Evolutionary conservation across 176 grass and related monocot genomes (phyloP), one percentile per base, ranked within the genome.

Genomic region (Panicum miliaceum): DNA sequence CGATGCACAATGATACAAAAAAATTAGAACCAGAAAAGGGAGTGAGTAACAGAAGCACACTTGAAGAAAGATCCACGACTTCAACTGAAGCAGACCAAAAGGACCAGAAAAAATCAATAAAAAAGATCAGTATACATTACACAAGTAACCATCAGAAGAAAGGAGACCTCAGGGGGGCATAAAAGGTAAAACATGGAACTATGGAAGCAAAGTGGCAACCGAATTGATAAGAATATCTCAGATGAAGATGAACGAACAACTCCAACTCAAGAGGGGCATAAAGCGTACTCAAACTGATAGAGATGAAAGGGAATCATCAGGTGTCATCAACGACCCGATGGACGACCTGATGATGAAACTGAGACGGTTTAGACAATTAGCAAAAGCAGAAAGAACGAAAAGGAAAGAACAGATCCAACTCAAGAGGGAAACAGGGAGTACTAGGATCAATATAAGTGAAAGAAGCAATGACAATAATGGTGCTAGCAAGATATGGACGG

Each of bases 401-500:
- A 42, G 74, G 36, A 77, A 64, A 78, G 76, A 78, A 78, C 42
- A 32, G 20, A 11, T 78, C 29, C 40, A 64, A 64, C 76, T 78
- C 40, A 78, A 34, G 58, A 78, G 58, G 58, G 47, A 25, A 23
- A 64, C 41, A 78, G 46, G 46, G 12, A 58, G 15, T 19, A 34
- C 40, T 62, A 78, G 40, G 45, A 64, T 45, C 11, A 59, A 60
- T 43, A 26, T 16, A 19, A 63, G 13, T 78, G 40, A 63, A 78
- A 20, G 40, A 27, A 22, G 23, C 15, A 29, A 79, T 13, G 22
- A 42, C 0, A 26, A 40, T 3, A 13, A 42, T 61, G 37, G 16
- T 34, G 23, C 59, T 53, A 74, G 26, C 10, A 66, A 76, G 51
- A 71, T 61, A 61, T 79, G 75, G 84, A 86, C n/a, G n/a, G n/a